Conservation (phyloP, 2,329 filamentous ascomycete genomes). For the Fusarium sarcochroum region DNA sequence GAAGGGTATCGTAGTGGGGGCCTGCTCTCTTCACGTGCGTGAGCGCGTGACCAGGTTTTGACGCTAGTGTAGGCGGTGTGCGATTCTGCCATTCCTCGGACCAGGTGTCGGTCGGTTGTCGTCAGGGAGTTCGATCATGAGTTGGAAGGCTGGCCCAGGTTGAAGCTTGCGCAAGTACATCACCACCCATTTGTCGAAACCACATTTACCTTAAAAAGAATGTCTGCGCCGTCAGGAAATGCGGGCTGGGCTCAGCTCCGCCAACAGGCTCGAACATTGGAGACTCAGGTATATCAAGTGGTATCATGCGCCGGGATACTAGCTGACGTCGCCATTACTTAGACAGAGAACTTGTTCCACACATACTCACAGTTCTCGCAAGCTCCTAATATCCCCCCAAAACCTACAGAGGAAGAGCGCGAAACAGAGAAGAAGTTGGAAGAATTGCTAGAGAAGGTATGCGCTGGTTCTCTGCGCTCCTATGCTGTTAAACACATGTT, state of each 20-base stretch:
- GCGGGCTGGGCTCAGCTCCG: slow-evolving; percentile 93
- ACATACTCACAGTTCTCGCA: slow-evolving; percentile 93
- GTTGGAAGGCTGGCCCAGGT: slow-evolving; percentile 25
- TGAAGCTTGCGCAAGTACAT: slow-evolving; percentile 30
- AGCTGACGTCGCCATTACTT: slow-evolving; percentile 41
- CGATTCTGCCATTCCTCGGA: slow-evolving; percentile 46
- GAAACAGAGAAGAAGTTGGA: slow-evolving; percentile 85
- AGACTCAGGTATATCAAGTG: slow-evolving; percentile 80
- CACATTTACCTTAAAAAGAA: slow-evolving; percentile 48
- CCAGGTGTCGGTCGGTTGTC: slow-evolving; percentile 43
- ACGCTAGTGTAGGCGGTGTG: slow-evolving; percentile 48
- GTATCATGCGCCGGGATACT: slow-evolving; percentile 34
- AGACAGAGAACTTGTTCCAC: slow-evolving; percentile 89
- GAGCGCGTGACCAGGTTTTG: neutral
- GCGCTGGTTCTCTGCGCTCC: neutral
- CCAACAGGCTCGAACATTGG: slow-evolving; percentile 89
- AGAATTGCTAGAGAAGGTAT: slow-evolving; percentile 86
- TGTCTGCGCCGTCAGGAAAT: slow-evolving; percentile 66
- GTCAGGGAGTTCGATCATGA: slow-evolving; percentile 45
- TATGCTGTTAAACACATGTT: slow-evolving; percentile 18
- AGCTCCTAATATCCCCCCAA: slow-evolving; percentile 81
- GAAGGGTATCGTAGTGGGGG: neutral
- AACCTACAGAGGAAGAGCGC: slow-evolving; percentile 87
- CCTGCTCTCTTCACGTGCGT: slow-evolving; percentile 42
- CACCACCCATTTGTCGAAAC: slow-evolving; percentile 25